Conservation (phyloP, 2,329 filamentous ascomycete genomes). For the Incumbomyces delicatus region DNA sequence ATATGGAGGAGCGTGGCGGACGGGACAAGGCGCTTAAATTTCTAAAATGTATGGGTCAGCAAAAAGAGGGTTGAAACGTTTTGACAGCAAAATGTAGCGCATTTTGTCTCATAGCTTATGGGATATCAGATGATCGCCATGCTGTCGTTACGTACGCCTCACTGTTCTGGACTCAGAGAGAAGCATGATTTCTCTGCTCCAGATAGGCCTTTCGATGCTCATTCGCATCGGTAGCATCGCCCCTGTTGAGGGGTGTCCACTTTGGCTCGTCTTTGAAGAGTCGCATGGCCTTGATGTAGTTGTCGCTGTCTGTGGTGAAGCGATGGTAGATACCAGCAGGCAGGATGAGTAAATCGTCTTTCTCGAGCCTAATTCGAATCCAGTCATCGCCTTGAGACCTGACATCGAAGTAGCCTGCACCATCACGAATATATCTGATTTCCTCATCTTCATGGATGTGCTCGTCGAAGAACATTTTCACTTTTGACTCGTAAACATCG, state of each 20-base stretch:
- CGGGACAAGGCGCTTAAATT: too few relatives aligned
- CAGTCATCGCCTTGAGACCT: slow-evolving; percentile 72
- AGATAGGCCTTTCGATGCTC: slow-evolving; percentile 70
- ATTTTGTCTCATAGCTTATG: too few relatives aligned
- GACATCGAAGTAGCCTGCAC: slow-evolving; percentile 88
- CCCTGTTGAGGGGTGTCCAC: slow-evolving; percentile 88
- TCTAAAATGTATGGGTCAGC: too few relatives aligned
- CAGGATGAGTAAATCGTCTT: slow-evolving; percentile 83
- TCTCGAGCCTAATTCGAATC: slow-evolving; percentile 76
- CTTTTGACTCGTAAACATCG: slow-evolving; percentile 80
- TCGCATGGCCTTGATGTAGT: slow-evolving; percentile 92
- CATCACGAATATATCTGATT: slow-evolving; percentile 86
- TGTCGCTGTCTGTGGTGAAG: slow-evolving; percentile 85
- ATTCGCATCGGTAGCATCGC: slow-evolving; percentile 67
- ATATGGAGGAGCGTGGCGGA: too few relatives aligned
- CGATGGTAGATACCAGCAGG: slow-evolving; percentile 94
- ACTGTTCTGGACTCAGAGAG: too few relatives aligned
- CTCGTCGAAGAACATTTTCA: slow-evolving; percentile 88
- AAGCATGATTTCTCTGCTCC: slow-evolving; percentile 21
- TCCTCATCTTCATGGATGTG: slow-evolving; percentile 98
- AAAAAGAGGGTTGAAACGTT: too few relatives aligned
- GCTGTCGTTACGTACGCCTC: too few relatives aligned
- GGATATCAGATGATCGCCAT: too few relatives aligned
- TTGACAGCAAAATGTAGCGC: too few relatives aligned
- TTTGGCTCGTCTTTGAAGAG: slow-evolving; percentile 98